Evolutionary conservation across 371 early-diverging fungal genomes (phyloP).

Genomic region (Mortierella sp.): DNA sequence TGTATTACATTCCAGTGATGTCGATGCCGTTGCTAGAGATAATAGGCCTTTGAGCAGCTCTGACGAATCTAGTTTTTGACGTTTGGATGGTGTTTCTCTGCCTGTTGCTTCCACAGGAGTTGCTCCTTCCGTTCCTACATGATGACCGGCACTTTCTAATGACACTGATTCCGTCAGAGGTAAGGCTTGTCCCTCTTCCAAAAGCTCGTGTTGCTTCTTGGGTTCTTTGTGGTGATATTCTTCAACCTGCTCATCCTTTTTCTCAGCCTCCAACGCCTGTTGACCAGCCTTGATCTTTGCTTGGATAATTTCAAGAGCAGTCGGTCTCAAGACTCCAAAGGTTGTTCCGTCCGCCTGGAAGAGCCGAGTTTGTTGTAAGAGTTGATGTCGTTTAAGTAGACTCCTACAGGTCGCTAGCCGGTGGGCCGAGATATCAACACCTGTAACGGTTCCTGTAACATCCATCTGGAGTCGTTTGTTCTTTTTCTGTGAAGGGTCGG

Average conservation of each 20-base stretch:
- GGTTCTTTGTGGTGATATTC: background rate
- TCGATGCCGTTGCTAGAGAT: too few species aligned
- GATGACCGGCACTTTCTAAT: too few species aligned
- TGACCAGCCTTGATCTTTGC: constrained; percentile 41
- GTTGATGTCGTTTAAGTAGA: constrained; percentile 72
- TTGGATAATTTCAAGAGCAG: constrained; percentile 57
- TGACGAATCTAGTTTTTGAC: background rate
- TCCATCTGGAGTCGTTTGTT: constrained; percentile 36
- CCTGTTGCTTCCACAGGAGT: background rate
- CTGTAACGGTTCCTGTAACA: constrained; percentile 84
- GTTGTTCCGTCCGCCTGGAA: constrained; percentile 85
- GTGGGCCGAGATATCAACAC: constrained; percentile 86
- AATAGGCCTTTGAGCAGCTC: too few species aligned
- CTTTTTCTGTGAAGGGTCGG: constrained; percentile 23
- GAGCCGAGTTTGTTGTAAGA: constrained; percentile 67
- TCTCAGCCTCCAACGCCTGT: background rate
- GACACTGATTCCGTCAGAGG: too few species aligned
- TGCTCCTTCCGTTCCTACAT: too few species aligned
- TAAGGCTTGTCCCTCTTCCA: too few species aligned
- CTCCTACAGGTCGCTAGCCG: constrained; percentile 79
- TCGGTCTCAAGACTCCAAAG: constrained; percentile 82
- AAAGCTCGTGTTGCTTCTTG: too few species aligned
- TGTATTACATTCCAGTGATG: too few species aligned
- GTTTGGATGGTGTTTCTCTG: background rate
- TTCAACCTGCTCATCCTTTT: background rate